Evolutionary conservation across 305 asterid genomes (phyloP).

Genomic region (Solanum hybrid): DNA sequence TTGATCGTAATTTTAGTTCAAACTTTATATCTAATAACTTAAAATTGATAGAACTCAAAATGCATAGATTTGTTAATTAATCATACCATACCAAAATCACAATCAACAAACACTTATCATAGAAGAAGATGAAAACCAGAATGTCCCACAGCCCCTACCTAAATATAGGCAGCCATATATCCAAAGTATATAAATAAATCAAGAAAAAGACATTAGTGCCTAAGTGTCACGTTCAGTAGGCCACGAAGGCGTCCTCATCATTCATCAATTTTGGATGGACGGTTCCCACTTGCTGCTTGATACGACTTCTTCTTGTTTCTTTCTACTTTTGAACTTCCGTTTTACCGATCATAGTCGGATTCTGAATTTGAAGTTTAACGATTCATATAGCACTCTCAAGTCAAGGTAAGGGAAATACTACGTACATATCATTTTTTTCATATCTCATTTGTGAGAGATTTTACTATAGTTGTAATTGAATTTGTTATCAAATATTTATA

Average conservation of each 20-base stretch:
- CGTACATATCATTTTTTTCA: background rate
- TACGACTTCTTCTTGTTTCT: background rate
- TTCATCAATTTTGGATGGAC: conserved; percentile 5
- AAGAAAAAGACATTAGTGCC: background rate
- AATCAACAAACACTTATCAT: background rate
- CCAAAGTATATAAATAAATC: background rate
- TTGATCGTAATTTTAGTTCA: background rate
- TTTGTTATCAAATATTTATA: background rate
- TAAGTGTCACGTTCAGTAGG: background rate
- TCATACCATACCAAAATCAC: background rate
- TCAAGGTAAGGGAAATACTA: background rate
- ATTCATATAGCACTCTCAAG: background rate
- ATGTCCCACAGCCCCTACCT: background rate
- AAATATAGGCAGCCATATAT: background rate
- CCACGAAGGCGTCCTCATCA: background rate
- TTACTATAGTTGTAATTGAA: background rate
- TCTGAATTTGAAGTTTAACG: background rate
- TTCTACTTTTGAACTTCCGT: background rate
- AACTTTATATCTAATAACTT: background rate
- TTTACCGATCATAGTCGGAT: background rate
- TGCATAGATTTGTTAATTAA: background rate
- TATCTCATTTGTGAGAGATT: background rate
- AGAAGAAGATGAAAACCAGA: background rate
- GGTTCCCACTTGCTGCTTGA: background rate
- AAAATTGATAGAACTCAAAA: background rate